Evolutionary conservation across 345 rosid genomes (phyloP), one percentile per base, ranked within the genome.

Genomic region (Brassica incana): DNA sequence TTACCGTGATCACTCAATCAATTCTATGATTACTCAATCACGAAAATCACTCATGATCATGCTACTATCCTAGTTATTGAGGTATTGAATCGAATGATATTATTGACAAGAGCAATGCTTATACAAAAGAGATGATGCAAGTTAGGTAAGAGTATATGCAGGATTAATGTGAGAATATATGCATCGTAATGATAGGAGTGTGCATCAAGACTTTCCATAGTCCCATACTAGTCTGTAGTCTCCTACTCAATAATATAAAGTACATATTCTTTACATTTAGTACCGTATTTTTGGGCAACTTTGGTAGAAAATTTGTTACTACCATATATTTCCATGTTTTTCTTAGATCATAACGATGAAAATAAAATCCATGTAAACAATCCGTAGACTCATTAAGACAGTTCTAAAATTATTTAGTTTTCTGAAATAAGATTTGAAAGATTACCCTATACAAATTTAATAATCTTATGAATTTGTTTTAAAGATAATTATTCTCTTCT

Each of bases 341-440:
- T 10, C 18, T 29, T 76, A 29, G 62, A 60, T 40, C 38, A 36
- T n/a, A 72, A 66, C 56, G 36, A 30, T 63, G 38, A 60, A 60
- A 60, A 16, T 5, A 15, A 38, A 67, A 40, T 2, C n/a, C 68
- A 40, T 18, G 9, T 59, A 58, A 35, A 33, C 0, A 35, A 56
- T 36, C 5, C n/a, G 20, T 9, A 12, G 32, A 62, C 9, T 20
- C 66, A 35, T 8, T 20, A 36, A 14, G 14, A 61, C 6, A 33
- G 32, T 29, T 29, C 32, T 29, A 29, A 29, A 67, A n/a, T 12
- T 5, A 25, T 12, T 12, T 54, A 16, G 1, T 3, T 35, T 32
- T 54, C 72, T 75, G 10, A 23, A 23, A 23, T 35, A 23, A 33
- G 6, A 54, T 25, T 67, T 11, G 23, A 36, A 75, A 35, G 29